Conservation (phyloP, 2,329 filamentous ascomycete species). For the Triangularia setosa region DNA sequence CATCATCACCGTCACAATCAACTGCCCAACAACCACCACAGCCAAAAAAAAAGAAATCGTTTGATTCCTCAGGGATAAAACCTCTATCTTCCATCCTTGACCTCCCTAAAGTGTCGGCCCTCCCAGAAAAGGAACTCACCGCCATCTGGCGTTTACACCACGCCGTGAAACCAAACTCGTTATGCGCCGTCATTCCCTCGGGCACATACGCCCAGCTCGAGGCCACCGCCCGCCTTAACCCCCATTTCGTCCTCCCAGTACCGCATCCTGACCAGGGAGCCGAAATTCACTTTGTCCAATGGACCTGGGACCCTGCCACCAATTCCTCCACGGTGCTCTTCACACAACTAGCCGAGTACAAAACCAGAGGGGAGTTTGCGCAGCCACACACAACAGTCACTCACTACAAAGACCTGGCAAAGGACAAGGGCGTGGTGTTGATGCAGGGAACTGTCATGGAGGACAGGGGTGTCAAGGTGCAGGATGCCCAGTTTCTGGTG, state of each 20-base stretch:
- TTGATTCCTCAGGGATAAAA: slow-evolving; percentile 35
- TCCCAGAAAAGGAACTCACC: slow-evolving; percentile 79
- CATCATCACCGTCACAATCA: slow-evolving; percentile 12
- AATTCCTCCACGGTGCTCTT: slow-evolving; percentile 77
- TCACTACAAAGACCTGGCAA: slow-evolving; percentile 77
- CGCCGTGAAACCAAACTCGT: slow-evolving; percentile 63
- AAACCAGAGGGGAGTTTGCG: slow-evolving; percentile 82
- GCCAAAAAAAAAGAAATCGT: slow-evolving; percentile 11
- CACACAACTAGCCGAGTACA: slow-evolving; percentile 90
- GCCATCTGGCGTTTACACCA: slow-evolving; percentile 88
- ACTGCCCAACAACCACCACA: slow-evolving; percentile 9
- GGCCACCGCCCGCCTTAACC: slow-evolving; percentile 65
- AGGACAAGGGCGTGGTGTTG: slow-evolving; percentile 73
- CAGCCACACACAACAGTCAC: slow-evolving; percentile 92
- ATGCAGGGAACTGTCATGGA: slow-evolving; percentile 80
- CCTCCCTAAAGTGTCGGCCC: slow-evolving; percentile 67
- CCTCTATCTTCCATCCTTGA: slow-evolving; percentile 61
- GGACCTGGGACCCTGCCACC: slow-evolving; percentile 73
- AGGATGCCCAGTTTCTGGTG: slow-evolving; percentile 84
- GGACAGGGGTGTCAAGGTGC: slow-evolving; percentile 68
- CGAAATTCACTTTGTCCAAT: slow-evolving; percentile 95
- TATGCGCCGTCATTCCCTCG: slow-evolving; percentile 80
- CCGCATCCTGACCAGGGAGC: slow-evolving; percentile 66
- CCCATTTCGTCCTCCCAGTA: slow-evolving; percentile 87
- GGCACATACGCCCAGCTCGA: slow-evolving; percentile 72